Conservation (phyloP, 305 asterid species). For the Striga hermonthica region DNA sequence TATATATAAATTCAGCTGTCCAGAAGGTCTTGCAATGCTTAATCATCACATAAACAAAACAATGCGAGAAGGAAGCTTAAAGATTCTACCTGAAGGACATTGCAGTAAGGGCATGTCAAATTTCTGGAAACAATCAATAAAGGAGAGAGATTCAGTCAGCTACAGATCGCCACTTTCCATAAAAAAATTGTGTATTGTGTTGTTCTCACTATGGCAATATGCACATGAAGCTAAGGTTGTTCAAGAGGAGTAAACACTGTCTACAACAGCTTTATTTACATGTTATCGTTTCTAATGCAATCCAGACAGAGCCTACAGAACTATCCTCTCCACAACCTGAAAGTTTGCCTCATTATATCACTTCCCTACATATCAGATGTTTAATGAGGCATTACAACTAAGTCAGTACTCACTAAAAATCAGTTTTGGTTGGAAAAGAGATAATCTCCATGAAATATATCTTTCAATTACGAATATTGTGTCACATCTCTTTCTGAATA, state of each 20-base stretch:
- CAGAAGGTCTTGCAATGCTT: slow-evolving; percentile 23
- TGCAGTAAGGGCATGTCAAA: slow-evolving; percentile 76
- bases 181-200: neutral
- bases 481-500: neutral
- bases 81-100: slow-evolving; percentile 66
- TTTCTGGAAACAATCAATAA: slow-evolving; percentile 48
- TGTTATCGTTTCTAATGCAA: slow-evolving; percentile 10
- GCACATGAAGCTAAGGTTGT: slow-evolving; percentile 2
- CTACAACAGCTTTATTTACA: slow-evolving; percentile 13
- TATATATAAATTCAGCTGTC: slow-evolving; percentile 18
- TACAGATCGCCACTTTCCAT: neutral
- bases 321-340: neutral
- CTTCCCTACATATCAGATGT: slow-evolving; percentile 7
- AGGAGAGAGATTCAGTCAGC: slow-evolving; percentile 35
- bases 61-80: slow-evolving; percentile 2
- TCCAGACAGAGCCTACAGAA: slow-evolving; percentile 6
- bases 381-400: slow-evolving; percentile 11
- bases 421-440: slow-evolving; percentile 14
- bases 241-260: neutral
- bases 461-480: neutral
- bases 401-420: slow-evolving; percentile 16
- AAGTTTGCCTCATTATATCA: slow-evolving; percentile 13
- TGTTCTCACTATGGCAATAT: slow-evolving; percentile 8
- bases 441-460: neutral
- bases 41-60: slow-evolving; percentile 16